phyloP scores from a whole-genome alignment of 305 asterid genomes.

The Fraxinus xanthoxyloides region DNA sequence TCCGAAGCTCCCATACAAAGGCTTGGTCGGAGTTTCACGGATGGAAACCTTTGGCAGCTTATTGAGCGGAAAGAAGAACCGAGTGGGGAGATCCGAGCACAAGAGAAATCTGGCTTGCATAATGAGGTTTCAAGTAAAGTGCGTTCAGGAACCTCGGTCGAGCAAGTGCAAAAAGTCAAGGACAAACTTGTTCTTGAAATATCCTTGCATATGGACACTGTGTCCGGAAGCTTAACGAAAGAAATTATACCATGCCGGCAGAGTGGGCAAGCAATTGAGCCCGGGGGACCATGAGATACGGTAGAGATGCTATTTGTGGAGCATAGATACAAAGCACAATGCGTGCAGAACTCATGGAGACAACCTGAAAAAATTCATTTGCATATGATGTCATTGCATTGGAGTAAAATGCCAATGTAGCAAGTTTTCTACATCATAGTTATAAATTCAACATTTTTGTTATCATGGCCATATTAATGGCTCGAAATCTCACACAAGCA shows the following conservation, averaged over 20 bases:
- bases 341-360: constrained; percentile 84
- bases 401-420: neutral
- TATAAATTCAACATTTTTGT: neutral
- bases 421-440: neutral
- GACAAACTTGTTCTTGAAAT: constrained; percentile 52
- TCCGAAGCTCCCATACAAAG: constrained; percentile 70
- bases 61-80: constrained; percentile 63
- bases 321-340: constrained; percentile 78
- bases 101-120: constrained; percentile 53
- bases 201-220: constrained; percentile 48
- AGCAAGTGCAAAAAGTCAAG: constrained; percentile 63
- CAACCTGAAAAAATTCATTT: constrained; percentile 53
- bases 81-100: constrained; percentile 44
- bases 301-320: constrained; percentile 58
- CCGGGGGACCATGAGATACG: constrained; percentile 55
- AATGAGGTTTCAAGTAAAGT: constrained; percentile 52
- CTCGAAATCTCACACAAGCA: neutral
- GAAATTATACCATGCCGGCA: constrained; percentile 82
- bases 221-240: constrained; percentile 54
- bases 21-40: constrained; percentile 47
- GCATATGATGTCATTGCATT: neutral
- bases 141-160: constrained; percentile 44
- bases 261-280: constrained; percentile 82
- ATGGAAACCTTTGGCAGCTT: constrained; percentile 63
- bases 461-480: neutral